A percentile compares a stretch with the other conserved stretches of the same genome.
Evolutionary conservation across 805 yeast species (phyloP).

Genomic region (Sugiyamaella boreocaroliniensis): DNA sequence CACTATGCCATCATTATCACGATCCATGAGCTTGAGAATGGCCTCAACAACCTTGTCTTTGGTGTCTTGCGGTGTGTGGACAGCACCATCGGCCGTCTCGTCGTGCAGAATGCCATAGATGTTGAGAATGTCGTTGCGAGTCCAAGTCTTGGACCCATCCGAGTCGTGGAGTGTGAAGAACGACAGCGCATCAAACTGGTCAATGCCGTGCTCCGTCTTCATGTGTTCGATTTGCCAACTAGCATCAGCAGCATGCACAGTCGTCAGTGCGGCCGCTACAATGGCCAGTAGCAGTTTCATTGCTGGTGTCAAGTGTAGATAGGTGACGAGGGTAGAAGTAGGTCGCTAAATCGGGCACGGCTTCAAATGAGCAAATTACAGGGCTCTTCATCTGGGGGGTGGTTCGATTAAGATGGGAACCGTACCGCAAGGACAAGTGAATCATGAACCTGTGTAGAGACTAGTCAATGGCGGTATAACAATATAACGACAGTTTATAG

Average conservation of each 20-base stretch:
- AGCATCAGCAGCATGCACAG: slow-evolving; percentile 4
- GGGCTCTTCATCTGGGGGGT: no score
- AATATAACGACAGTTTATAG: no score
- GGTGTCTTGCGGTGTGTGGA: slow-evolving; percentile 49
- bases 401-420: no score
- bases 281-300: neutral
- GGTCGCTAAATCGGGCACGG: no score
- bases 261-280: neutral
- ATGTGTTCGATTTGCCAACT: slow-evolving; percentile 55
- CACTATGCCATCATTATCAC: slow-evolving; percentile 57
- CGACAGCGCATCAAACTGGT: slow-evolving; percentile 61
- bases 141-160: slow-evolving; percentile 47
- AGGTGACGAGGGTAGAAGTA: no score
- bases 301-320: neutral
- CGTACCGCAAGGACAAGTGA: no score
- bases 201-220: slow-evolving; percentile 79
- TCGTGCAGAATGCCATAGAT: slow-evolving; percentile 74
- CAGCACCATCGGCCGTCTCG: slow-evolving; percentile 56
- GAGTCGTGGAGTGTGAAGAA: slow-evolving; percentile 78
- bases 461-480: no score
- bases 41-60: slow-evolving; percentile 47
- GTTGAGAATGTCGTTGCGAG: slow-evolving; percentile 62
- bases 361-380: no score
- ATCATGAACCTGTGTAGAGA: no score
- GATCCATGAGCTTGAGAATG: slow-evolving; percentile 57